Conservation (phyloP, 306 rosid genomes). For the Oemleria cerasiformis region DNA sequence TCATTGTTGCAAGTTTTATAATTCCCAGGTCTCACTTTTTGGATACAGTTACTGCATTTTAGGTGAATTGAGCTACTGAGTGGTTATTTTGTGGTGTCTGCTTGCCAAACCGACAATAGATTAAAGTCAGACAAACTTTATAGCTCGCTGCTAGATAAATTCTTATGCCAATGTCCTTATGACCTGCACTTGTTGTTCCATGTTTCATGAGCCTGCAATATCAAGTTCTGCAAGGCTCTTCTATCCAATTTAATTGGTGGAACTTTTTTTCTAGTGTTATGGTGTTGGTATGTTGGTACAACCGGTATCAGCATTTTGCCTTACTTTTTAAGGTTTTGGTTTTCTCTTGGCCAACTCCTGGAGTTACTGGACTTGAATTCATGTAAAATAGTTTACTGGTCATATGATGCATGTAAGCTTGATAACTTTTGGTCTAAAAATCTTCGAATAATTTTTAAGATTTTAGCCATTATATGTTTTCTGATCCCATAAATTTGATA, state of each 20-base stretch:
- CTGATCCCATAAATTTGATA: background rate
- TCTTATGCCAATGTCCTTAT: background rate
- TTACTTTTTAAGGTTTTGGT: background rate
- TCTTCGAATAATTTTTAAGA: background rate
- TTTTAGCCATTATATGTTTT: background rate
- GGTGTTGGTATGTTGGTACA: background rate
- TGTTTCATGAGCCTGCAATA: background rate
- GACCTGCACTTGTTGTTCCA: background rate
- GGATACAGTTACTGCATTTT: background rate
- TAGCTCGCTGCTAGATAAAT: background rate
- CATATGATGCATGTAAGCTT: background rate
- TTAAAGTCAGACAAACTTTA: background rate
- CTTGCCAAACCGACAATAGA: background rate
- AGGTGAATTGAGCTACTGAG: background rate
- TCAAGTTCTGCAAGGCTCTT: background rate
- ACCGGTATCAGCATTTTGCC: background rate
- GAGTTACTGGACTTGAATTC: background rate
- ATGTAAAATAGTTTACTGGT: background rate
- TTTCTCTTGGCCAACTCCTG: background rate
- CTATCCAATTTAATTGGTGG: background rate
- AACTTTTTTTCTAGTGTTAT: background rate
- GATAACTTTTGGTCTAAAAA: background rate
- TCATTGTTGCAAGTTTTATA: background rate
- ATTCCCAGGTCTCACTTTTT: background rate
- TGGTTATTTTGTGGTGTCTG: background rate